Base-by-base conservation (phyloP, 768 basidiomycete genomes). In the Phanerochaete sordida region DNA sequence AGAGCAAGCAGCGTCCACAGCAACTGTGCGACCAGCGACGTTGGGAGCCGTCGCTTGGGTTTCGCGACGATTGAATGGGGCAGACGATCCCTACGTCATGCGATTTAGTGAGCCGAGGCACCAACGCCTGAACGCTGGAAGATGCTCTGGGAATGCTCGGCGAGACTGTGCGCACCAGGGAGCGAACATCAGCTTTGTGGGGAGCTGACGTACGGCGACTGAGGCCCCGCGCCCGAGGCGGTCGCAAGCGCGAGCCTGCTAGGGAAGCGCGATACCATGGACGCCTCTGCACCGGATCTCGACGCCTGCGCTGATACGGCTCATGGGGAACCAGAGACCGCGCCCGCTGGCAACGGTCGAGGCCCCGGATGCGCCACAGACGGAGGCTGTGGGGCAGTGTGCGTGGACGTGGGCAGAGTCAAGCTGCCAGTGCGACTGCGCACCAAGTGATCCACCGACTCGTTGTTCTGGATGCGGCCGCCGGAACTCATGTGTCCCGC, bases 81-180 rank as follows among this genome's bases (percentile, higher is more conserved):
- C 6, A 43, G 53, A 54, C 53, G 53, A 54, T 54, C 53, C 24
- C 33, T n/a, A 54, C 53, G 53, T 54, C 53, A 54, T 54, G 19
- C 11, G 5, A 48, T 23, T 9, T 48, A 48, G 19, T 5, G 5
- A n/a, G 44, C 44, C 8, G 8, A 19, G 19, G 39, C 11, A 43
- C 39, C 19, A 13, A 43, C 39, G 39, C 39, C 39, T 12, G 39
- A 43, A 43, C 39, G 19, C 19, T 43, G 47, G 47, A 26, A 28
- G 23, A 28, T 48, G 47, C 37, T 54, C 53, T 54, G 24, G 23
- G 53, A 54, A 54, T 39, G 53, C 23, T 54, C 53, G 53, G 53
- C 13, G 24, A 48, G 8, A 48, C 23, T 11, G 24, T 23, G 24
- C 15, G 27, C 11, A 11, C 19, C 47, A 26, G 9, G 27, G 47